These are phyloP conservation scores for Stereocaulon alpinum DNA, from an alignment of 495 filamentous ascomycete genomes.

Conservation along the genomic window DNA sequence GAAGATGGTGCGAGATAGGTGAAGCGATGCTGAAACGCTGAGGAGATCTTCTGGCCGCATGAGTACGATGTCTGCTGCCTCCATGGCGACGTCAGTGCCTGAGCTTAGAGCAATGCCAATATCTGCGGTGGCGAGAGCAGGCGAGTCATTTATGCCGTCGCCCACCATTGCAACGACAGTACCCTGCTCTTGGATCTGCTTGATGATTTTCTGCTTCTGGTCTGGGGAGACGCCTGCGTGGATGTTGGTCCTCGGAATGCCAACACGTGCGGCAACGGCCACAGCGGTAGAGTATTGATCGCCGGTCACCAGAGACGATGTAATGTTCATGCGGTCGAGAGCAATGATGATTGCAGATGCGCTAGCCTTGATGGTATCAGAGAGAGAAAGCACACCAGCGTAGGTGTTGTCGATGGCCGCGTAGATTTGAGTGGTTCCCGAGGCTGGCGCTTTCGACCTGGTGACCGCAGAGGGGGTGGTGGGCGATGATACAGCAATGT, in stretches of 20 bases:
- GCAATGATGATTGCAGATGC: slow-evolving; percentile 78
- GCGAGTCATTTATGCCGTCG: slow-evolving; percentile 98
- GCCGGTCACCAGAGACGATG: slow-evolving; percentile 85
- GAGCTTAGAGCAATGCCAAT: slow-evolving; percentile 87
- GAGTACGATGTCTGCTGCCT: slow-evolving; percentile 90
- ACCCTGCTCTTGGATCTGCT: slow-evolving; percentile 58
- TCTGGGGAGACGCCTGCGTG: slow-evolving; percentile 76
- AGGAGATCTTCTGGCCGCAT: slow-evolving; percentile 90
- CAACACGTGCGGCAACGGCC: slow-evolving; percentile 71
- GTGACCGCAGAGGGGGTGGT: slow-evolving; percentile 26
- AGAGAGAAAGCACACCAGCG: slow-evolving; percentile 69
- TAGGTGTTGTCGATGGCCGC: slow-evolving; percentile 75
- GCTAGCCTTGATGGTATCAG: slow-evolving; percentile 81
- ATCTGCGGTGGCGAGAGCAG: slow-evolving; percentile 82
- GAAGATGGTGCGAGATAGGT: slow-evolving; percentile 80
- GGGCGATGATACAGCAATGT: slow-evolving; percentile 22
- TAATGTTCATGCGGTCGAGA: slow-evolving; percentile 71
- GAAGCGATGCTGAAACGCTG: slow-evolving; percentile 75
- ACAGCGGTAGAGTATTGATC: slow-evolving; percentile 75
- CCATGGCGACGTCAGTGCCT: slow-evolving; percentile 95
- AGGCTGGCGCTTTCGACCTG: slow-evolving; percentile 23
- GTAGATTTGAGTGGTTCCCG: slow-evolving; percentile 82
- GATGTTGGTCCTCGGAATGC: slow-evolving; percentile 64
- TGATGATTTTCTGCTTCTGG: slow-evolving; percentile 79
- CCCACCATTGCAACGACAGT: slow-evolving; percentile 91